Percentiles rank a stretch among this genome's conserved stretches.
Evolutionary conservation across 2,329 filamentous ascomycete genomes (phyloP).

Genomic region (Fusarium cicatricum): DNA sequence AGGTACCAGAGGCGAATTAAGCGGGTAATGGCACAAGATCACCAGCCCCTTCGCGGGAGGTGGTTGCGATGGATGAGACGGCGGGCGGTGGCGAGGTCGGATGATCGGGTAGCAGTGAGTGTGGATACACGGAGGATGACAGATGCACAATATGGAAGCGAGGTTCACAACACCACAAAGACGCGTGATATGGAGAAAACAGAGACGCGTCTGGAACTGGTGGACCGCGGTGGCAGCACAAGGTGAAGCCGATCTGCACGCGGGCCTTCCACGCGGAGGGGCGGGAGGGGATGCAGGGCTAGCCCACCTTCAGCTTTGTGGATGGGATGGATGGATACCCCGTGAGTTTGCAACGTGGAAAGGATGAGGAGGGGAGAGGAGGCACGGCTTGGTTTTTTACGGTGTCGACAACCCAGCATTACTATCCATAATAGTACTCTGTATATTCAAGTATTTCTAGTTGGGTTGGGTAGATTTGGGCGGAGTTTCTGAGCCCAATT

Average conservation of each 20-base stretch:
- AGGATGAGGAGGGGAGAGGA: not conserved
- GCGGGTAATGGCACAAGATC: conserved; percentile 27
- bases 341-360: conserved; percentile 18
- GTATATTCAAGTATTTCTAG: not conserved
- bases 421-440: conserved; percentile 1
- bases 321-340: conserved; percentile 31
- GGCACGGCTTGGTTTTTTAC: not conserved
- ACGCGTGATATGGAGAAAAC: conserved; percentile 36
- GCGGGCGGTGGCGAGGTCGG: conserved; percentile 28
- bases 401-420: not conserved
- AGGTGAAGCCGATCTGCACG: conserved; percentile 25
- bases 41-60: conserved; percentile 19
- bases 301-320: conserved; percentile 1
- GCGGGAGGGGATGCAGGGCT: not conserved
- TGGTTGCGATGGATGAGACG: conserved; percentile 22
- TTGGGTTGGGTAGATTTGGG: not conserved
- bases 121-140: conserved; percentile 22
- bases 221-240: conserved; percentile 18
- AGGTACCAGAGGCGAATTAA: conserved; percentile 11
- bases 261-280: conserved; percentile 20
- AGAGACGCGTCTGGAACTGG: conserved; percentile 34
- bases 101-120: conserved; percentile 16
- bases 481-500: not conserved
- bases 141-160: conserved; percentile 15
- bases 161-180: conserved; percentile 34